Evolutionary conservation across 352 stramenopile species (phyloP).

Genomic region (Blastocystis sp.): DNA sequence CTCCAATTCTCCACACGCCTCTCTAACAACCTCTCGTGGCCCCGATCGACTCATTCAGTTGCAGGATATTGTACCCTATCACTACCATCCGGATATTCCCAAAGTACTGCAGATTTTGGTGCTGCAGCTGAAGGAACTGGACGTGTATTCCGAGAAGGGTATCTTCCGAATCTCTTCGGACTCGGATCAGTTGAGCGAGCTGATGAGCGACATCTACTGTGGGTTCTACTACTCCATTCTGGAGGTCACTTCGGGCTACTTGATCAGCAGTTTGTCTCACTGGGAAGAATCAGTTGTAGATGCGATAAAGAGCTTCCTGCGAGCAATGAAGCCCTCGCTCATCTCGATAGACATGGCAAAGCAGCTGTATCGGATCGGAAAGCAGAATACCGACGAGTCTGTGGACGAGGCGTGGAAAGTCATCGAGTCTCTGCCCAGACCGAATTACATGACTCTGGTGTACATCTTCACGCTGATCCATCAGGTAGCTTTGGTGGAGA

Average conservation of each 20-base stretch:
- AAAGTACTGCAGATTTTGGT: background rate
- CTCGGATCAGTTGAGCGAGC: background rate
- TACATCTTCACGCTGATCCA: conserved; percentile 14
- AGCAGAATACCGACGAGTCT: background rate
- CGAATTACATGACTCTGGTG: conserved; percentile 20
- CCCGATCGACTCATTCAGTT: background rate
- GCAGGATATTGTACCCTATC: background rate
- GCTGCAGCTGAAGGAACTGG: background rate
- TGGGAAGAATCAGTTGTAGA: background rate
- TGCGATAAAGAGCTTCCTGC: conserved; percentile 12
- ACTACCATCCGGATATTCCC: background rate
- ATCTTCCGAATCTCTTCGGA: background rate
- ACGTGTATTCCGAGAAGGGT: conserved; percentile 10
- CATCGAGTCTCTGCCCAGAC: background rate
- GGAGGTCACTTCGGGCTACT: background rate
- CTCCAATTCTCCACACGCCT: background rate
- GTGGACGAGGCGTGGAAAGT: background rate
- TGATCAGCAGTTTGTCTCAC: background rate
- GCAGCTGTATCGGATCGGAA: background rate
- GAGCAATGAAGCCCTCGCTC: background rate
- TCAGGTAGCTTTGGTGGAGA: background rate
- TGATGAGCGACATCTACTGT: background rate
- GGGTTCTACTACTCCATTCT: background rate
- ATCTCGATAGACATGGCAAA: background rate
- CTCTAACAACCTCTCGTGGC: background rate